Base-by-base conservation (phyloP, 2,329 filamentous ascomycete genomes). In the Phyllosticta citriasiana region DNA sequence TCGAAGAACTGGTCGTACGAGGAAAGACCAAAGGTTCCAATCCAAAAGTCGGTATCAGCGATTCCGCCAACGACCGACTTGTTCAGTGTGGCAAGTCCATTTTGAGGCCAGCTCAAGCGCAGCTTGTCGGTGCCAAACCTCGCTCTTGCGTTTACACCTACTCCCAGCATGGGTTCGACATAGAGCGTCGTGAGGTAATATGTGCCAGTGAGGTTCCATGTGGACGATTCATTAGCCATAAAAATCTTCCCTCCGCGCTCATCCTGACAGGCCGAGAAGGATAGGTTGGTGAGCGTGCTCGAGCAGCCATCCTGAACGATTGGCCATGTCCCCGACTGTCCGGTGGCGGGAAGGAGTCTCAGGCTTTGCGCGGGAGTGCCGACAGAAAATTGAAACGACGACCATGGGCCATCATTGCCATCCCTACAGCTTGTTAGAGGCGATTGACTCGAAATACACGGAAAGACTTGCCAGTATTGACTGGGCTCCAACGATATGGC, bases 1-100 rank as follows among this genome's bases (percentile, higher is more conserved):
- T 72, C 70, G 64, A 78, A 78, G 64, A 76, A 77, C 52, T 68
- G 68, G 0, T 72, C 68, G 24, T 69, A 68, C 3, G 70, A 67
- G 4, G 71, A 71, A 10, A 79, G 63, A 0, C 74, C 73, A 4
- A 79, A 66, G 6, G 63, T 62, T 5, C 77, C 76, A 2, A 77
- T 61, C 60, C 69, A 76, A 64, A 74, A 76, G 57, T 70, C 65
- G 35, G 69, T 66, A 2, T 69, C 68, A 1, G 67, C 67, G 24
- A 76, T 71, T 2, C 70, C 70, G 16, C 71, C 75, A 2, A 78
- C 66, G 27, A 75, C 67, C 63, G 74, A 71, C 58, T 71, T 66
- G 8, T 69, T 62, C 33, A 75, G 53, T 12, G 65, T 65, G 8
- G 69, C 66, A 26, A 67, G 8, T 6, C 64, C 66, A 35, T 66